Conservation (phyloP, 495 filamentous ascomycete species). For the Aspergillus coremiiformis region DNA sequence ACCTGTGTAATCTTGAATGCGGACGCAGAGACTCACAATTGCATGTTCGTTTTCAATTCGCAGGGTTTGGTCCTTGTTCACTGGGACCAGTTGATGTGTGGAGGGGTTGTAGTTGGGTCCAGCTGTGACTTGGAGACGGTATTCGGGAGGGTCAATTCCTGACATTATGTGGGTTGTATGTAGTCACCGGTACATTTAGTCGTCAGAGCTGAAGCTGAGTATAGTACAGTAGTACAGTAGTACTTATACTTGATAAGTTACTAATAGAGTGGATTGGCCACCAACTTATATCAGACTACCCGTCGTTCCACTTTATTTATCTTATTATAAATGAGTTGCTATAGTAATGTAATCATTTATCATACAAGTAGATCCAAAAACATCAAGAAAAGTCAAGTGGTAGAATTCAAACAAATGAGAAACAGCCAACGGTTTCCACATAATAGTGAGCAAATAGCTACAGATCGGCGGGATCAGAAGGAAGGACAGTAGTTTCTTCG, state of each 20-base stretch:
- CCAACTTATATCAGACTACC: too few relatives aligned
- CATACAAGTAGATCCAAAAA: not conserved
- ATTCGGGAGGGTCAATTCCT: conserved; percentile 13
- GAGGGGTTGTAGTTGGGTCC: conserved; percentile 62
- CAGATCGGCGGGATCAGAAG: conserved; percentile 22
- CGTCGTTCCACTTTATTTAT: not conserved
- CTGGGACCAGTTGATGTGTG: conserved; percentile 59
- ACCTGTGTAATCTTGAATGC: conserved; percentile 58
- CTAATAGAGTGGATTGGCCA: too few relatives aligned
- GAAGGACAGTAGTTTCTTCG: conserved; percentile 1
- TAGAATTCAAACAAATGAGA: not conserved
- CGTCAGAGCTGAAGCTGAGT: too few relatives aligned
- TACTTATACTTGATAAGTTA: too few relatives aligned
- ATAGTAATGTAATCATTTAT: not conserved
- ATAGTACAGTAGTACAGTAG: too few relatives aligned
- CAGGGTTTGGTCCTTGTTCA: conserved; percentile 56
- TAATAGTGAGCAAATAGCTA: not conserved
- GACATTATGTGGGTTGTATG: conserved; percentile 1
- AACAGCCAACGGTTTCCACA: not conserved
- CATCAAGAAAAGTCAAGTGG: not conserved
- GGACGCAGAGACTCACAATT: conserved; percentile 57
- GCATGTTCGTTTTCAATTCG: conserved; percentile 54
- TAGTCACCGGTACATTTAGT: too few relatives aligned
- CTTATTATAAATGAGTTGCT: too few relatives aligned
- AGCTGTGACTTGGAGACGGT: conserved; percentile 44